Conservation (phyloP, 371 early-diverging fungal species). For the Syncephalastrum sp. region DNA sequence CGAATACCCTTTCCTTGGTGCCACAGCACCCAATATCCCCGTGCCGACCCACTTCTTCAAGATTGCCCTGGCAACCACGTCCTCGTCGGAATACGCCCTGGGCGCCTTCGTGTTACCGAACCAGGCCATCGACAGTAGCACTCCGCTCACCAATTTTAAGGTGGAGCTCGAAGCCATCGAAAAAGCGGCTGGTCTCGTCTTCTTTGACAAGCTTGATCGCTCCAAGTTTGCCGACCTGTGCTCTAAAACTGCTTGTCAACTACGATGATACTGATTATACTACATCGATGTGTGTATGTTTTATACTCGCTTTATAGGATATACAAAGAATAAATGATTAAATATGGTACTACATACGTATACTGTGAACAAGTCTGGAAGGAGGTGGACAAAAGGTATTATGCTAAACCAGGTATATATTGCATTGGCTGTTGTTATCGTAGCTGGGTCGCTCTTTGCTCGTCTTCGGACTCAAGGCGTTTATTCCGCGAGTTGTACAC, state of each 20-base stretch:
- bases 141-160: slow-evolving; percentile 63
- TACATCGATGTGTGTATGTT: too few relatives aligned
- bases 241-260: slow-evolving; percentile 18
- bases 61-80: slow-evolving; percentile 55
- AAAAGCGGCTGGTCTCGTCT: slow-evolving; percentile 69
- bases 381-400: too few relatives aligned
- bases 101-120: slow-evolving; percentile 89
- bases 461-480: slow-evolving; percentile 34
- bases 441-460: neutral
- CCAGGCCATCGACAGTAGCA: slow-evolving; percentile 54
- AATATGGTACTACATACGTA: too few relatives aligned
- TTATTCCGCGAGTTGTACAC: slow-evolving; percentile 40
- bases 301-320: too few relatives aligned
- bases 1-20: slow-evolving; percentile 75
- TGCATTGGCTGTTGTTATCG: too few relatives aligned
- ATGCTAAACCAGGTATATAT: too few relatives aligned
- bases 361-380: too few relatives aligned
- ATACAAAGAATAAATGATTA: too few relatives aligned
- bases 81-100: slow-evolving; percentile 30
- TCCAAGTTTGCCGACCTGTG: slow-evolving; percentile 40
- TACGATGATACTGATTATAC: neutral
- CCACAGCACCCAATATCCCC: slow-evolving; percentile 72
- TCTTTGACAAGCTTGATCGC: slow-evolving; percentile 64
- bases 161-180: slow-evolving; percentile 72
- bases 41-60: slow-evolving; percentile 95